Evolutionary conservation across 2,329 filamentous ascomycete species (phyloP).

Genomic region (Claviceps pazoutovae): DNA sequence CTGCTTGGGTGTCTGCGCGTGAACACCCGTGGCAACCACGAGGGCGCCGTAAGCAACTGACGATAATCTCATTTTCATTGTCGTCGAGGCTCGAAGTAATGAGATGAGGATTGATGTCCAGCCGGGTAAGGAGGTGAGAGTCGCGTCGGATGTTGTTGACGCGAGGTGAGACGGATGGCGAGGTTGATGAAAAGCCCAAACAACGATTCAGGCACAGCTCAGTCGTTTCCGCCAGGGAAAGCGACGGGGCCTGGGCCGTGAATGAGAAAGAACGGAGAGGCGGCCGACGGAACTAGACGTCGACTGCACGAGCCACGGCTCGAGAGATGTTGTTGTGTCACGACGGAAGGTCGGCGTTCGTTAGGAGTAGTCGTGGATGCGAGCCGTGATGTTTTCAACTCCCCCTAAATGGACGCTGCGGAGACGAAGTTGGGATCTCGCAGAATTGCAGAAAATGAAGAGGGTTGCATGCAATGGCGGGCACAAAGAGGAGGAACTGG

Average conservation of each 20-base stretch:
- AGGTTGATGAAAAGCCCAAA: background rate
- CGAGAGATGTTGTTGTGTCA: background rate
- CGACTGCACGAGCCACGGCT: background rate
- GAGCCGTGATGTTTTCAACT: background rate
- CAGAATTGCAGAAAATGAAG: background rate
- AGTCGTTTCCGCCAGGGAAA: constrained; percentile 14
- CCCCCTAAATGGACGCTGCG: background rate
- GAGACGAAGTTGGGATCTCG: background rate
- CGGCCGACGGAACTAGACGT: background rate
- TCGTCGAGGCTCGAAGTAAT: background rate
- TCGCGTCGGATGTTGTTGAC: background rate
- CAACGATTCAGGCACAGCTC: constrained; percentile 5
- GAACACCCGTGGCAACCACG: constrained; percentile 14
- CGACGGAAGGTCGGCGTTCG: background rate
- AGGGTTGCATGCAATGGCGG: background rate
- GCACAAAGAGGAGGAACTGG: constrained; percentile 1
- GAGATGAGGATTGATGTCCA: background rate
- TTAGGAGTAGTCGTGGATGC: background rate
- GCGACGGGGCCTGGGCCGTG: constrained; percentile 2
- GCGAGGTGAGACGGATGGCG: background rate
- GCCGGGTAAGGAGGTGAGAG: background rate
- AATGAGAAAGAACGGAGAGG: background rate
- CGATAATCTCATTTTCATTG: constrained; percentile 18
- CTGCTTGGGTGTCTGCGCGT: constrained; percentile 15
- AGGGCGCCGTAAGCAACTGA: constrained; percentile 16